Base-by-base conservation (phyloP, 352 stramenopile species). In the Pythium sp. region DNA sequence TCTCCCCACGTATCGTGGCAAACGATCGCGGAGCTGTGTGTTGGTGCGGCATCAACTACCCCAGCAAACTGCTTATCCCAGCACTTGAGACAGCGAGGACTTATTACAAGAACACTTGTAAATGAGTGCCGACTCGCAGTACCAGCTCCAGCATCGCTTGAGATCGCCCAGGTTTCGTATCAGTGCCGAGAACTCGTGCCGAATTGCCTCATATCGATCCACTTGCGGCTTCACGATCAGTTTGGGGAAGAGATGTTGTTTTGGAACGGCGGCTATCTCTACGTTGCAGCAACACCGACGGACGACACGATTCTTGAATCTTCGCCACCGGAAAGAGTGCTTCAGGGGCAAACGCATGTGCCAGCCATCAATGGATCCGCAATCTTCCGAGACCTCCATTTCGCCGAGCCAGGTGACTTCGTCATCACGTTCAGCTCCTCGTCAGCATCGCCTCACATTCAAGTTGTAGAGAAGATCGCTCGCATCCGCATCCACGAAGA, bases 141-240 rank as follows among this genome's bases (percentile, higher is more conserved):
- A 0, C 64, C 76, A 7, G 38, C 24, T 24, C 67, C 82, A 24
- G 38, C 78, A 14, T 69, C 71, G 8, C 74, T 91, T 2, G 67
- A 80, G 49, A 80, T 93, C 57, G 67, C 71, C 4, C 58, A 80
- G 18, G 80, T 87, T 7, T 63, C 72, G 22, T 89, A 90, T 62
- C 68, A 78, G 14, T 90, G 82, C 32, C 41, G 58, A 5, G 57
- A 86, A 58, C 70, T 93, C 8, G 60, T 80, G 0, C 71, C 83
- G 0, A 73, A 76, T 38, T 93, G 82, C 55, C 62, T 68, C 2
- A 51, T 89, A 32, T 69, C 68, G 15, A 60, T 90, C 20, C 65
- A 72, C 28, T 6, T 86, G 15, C 71, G 75, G 15, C 70, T 87
- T 12, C 49, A 87, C 7, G 80, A 90, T 62, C 84, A 92, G 71